These are phyloP conservation scores for Pseudocercospora fijiensis DNA, from an alignment of 2,329 filamentous ascomycete species.

Conservation along the genomic window DNA sequence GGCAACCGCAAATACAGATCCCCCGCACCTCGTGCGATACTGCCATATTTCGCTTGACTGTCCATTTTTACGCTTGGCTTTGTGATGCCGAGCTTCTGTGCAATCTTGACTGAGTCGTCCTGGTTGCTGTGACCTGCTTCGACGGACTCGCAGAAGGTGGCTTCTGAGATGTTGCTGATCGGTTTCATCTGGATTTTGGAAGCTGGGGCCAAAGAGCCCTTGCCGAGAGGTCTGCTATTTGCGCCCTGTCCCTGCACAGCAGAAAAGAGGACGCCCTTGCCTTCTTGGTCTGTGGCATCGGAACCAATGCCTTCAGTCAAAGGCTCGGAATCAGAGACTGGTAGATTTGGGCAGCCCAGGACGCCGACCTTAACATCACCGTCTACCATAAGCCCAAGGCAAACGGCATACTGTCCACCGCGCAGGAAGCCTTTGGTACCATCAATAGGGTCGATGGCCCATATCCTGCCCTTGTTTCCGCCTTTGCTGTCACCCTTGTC, in stretches of 20 bases:
- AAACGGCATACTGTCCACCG: constrained; percentile 95
- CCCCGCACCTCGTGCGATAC: constrained; percentile 87
- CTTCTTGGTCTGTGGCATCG: constrained; percentile 70
- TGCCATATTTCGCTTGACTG: constrained; percentile 96
- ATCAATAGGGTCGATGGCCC: constrained; percentile 96
- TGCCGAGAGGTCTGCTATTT: constrained; percentile 69
- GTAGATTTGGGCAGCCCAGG: constrained; percentile 92
- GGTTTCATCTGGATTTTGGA: constrained; percentile 77
- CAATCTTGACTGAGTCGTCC: constrained; percentile 81
- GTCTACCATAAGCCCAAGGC: constrained; percentile 86
- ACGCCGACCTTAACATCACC: constrained; percentile 93
- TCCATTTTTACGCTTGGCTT: constrained; percentile 92
- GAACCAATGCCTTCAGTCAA: constrained; percentile 70
- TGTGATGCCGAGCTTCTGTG: constrained; percentile 80
- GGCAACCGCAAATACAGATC: constrained; percentile 93
- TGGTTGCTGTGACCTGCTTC: constrained; percentile 91
- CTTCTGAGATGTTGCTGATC: constrained; percentile 69
- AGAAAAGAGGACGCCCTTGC: constrained; percentile 83
- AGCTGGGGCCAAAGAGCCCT: constrained; percentile 52
- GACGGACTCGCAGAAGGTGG: constrained; percentile 95
- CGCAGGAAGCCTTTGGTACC: constrained; percentile 96
- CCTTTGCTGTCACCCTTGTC: constrained; percentile 66
- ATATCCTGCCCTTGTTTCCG: constrained; percentile 75
- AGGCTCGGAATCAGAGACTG: constrained; percentile 73
- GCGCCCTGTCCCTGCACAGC: constrained; percentile 79